Base-by-base conservation (phyloP, 768 basidiomycete species). In the Pleurotus tuoliensis region DNA sequence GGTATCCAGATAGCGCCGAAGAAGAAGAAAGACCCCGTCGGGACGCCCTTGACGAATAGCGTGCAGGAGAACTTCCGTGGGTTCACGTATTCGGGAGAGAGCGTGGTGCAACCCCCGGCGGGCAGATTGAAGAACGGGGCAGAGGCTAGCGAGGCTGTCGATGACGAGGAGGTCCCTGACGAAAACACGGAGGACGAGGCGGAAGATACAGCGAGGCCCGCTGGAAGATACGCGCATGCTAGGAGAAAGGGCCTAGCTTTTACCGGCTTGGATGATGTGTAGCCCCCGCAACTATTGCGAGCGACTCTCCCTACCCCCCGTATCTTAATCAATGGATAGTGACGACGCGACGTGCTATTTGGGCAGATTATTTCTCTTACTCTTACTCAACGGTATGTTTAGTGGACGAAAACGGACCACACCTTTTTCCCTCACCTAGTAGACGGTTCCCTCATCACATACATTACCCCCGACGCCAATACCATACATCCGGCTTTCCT, bases 51-150 rank as follows among this genome's bases (percentile, higher is more conserved):
- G 66, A 95, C 94, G 60, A 92, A 77, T 68, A 92, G 88, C 66
- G 91, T 98, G 46, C 95, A 98, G 74, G 95, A 95, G 74, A 94
- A 97, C 68, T 98, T 98, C 71, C 82, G 88, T 46, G 96, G 96
- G 16, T 98, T 98, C 78, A 95, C 90, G 6, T 92, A 87, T 67
- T 85, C 84, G 25, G 89, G 88, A 49, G 86, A 85, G 22, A 87
- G 89, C 73, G 86, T 84, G 56, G 69, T 89, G 27, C 68, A 76
- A 4, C 75, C 73, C 9, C 71, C 75, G n/a, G 71, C 72, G 51
- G 78, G 78, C 5, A 63, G 75, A 43, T 64, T 78, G 50, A 67
- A 61, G 50, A 64, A 68, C 47, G 58, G 60, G 8, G 63, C 55
- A 30, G 62, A 70, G 55, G 62, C 63, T 15, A 61, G 58, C 61